Base-by-base conservation (phyloP, 768 basidiomycete genomes). In the Pleurotus sapidus region DNA sequence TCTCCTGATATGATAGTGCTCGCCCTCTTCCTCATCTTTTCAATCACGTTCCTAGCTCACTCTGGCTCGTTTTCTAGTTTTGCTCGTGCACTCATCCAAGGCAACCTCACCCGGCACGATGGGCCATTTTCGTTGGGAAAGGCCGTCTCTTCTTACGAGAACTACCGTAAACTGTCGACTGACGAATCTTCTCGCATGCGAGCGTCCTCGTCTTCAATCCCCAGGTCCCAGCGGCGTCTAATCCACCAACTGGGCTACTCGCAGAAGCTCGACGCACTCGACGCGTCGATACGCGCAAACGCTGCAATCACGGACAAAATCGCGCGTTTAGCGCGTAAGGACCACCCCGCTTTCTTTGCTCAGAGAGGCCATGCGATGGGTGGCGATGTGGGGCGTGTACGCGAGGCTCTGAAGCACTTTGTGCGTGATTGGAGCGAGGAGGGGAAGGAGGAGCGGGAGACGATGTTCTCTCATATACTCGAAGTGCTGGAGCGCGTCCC, bases 391-490 rank as follows among this genome's bases (percentile, higher is more conserved):
- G 57, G 74, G 20, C 74, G 82, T 12, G 81, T 82, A 4, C 70
- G 81, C 9, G 85, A 88, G 66, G 67, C 83, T 1, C 64, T 90
- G 59, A 87, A 86, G 68, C 88, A 89, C 65, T 85, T 86, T 58
- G 76, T 88, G 20, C 76, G 87, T 4, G 87, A 90, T 64, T 89
- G 87, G 88, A 86, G 84, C 62, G 65, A 67, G 5, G 84, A 85
- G 58, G 87, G 87, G 1, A 63, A 65, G 1, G 40, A 38, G 5
- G 87, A 90, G 67, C 77, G 88, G n/a, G 71, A 71, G 3, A 70
- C 65, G 46, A 84, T 84, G 23, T 84, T 87, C 59, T 61, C 68
- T 20, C 86, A 86, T 0, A 83, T 89, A 38, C 67, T 89, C 15
- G 70, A 78, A 1, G 71, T 80, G 1, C 69, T 89, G 12, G 55